Base-by-base conservation (phyloP, 495 filamentous ascomycete genomes). In the Aspergillus panamensis region DNA sequence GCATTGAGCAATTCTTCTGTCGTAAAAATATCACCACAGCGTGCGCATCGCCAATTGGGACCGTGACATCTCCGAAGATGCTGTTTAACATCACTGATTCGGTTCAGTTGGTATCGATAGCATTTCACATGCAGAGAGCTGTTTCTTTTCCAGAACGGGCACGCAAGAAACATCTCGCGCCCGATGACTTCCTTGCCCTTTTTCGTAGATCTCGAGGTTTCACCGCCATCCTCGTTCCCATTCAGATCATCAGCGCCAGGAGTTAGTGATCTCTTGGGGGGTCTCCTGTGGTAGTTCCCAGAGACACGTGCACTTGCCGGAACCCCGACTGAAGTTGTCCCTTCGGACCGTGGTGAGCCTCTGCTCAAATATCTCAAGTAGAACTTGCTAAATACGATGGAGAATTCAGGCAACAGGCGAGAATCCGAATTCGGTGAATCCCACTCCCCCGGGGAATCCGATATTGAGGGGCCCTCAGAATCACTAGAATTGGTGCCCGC, bases 31-130 rank as follows among this genome's bases (percentile, higher is more conserved):
- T 17, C 48, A 3, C 48, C 48, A 35, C 48, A 51, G 8, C 48
- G 29, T 12, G 6, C 4, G 30, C 48, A 51, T 3, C 29, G 48
- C 30, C 48, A 51, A 16, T 8, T 14, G 6, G 48, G 48, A 3
- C 32, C 29, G n/a, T 51, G 48, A 5, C 48, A 17, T 17, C n/a
- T 31, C 8, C 25, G 29, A 2, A 51, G n/a, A 29, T 51, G 48
- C 48, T 51, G 48, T 29, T 51, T 51, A 2, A 51, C 48, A 6
- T 35, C 29, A 10, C 31, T n/a, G 29, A 51, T 51, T 33, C 31
- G 14, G 5, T 33, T 51, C 48, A 51, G 29, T 14, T 17, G 10
- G n/a, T 51, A 33, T 7, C 3, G 12, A 33, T 17, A 51, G 9
- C 48, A 51, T 17, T n/a, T 35, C 12, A 8, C 29, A 35, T 51